Base-by-base conservation (phyloP, 805 yeast genomes). In the Metschnikowia lochheadii region DNA sequence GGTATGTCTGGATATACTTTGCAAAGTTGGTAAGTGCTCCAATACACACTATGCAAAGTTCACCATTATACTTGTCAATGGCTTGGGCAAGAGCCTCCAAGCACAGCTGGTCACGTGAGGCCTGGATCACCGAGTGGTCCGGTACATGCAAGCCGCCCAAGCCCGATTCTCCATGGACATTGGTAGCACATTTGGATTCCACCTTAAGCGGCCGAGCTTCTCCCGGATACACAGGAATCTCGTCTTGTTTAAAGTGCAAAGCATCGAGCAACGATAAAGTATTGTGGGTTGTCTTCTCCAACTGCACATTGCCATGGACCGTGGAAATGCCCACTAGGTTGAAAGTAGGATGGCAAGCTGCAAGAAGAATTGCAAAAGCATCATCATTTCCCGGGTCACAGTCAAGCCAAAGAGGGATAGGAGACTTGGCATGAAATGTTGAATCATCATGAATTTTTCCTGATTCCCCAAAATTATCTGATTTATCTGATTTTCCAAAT, bases 331-430 rank as follows among this genome's bases (percentile, higher is more conserved):
- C 95, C 3, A 82, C 57, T 8, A 87, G 65, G 14, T 79, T 64
- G 66, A 81, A 79, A 23, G 75, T 67, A 0, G 89, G 87, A 55
- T 82, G 78, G 60, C 77, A 80, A 6, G 80, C 70, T 0, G 88
- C 81, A 23, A 89, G 56, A 8, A 87, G 68, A 6, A 89, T 73
- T 3, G 94, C 96, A 41, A 87, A 77, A 1, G 87, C 84, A 60
- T 89, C 97, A 62, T 89, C 96, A 60, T 86, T 94, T 1, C 96
- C 96, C 0, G 96, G 96, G 62, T 89, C 96, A 65, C 96, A 89
- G 67, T 89, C 96, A 11, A 89, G 66, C 96, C 96, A 89, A 5
- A 89, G 60, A 0, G 96, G 95, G 2, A 72, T 58, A 11, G 49
- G 41, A 26, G 29, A 8, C 10, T 26, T 26, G 29, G 11, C 11